Percentiles rank a stretch among this genome's conserved stretches.
Evolutionary conservation across 257 asterid genomes (phyloP).

Genomic region (Fraxinus excelsior): DNA sequence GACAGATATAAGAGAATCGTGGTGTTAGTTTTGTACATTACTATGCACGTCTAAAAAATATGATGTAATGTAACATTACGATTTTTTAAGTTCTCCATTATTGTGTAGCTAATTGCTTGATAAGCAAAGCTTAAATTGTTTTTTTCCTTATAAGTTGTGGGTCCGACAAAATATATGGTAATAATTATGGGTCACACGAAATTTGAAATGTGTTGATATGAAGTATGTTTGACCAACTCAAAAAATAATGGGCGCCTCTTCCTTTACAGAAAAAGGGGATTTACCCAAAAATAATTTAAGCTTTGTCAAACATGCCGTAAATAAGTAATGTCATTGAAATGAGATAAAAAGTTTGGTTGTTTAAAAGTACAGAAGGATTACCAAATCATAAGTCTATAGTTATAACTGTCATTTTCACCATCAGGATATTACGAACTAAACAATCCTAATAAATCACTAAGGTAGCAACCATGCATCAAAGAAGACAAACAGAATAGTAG

Average conservation of each 20-base stretch:
- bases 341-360: neutral
- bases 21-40: neutral
- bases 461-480: neutral
- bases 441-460: neutral
- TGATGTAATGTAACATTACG: neutral
- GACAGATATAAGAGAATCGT: conserved; percentile 19
- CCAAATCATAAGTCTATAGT: neutral
- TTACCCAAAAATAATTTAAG: too few species aligned
- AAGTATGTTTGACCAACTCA: too few species aligned
- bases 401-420: neutral
- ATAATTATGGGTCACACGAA: too few species aligned
- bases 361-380: neutral
- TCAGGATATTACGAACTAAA: neutral
- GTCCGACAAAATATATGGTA: too few species aligned
- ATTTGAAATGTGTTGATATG: too few species aligned
- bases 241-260: too few species aligned
- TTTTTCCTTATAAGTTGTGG: too few species aligned
- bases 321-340: neutral
- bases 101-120: neutral
- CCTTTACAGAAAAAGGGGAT: too few species aligned
- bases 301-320: too few species aligned
- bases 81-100: neutral
- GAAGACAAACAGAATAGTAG: neutral
- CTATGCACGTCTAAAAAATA: neutral
- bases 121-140: too few species aligned